A percentile compares a stretch with the other conserved stretches of the same genome.
Conservation (phyloP, 192 early-diverging fungal species). For the Dissophora ornata region DNA sequence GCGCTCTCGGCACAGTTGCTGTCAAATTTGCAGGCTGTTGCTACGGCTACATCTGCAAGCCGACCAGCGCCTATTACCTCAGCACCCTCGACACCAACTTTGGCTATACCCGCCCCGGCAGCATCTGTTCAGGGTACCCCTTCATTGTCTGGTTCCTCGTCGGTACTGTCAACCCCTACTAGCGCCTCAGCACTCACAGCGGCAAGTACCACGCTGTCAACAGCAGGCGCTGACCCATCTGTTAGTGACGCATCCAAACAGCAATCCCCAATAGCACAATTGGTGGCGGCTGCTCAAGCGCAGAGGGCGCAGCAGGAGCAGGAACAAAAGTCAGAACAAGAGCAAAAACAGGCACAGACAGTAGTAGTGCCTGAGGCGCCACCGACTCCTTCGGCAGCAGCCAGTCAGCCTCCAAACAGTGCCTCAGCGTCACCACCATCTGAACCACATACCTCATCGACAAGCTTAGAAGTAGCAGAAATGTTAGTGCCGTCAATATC, state of each 20-base stretch:
- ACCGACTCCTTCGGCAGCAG: no score
- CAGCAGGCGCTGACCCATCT: no score
- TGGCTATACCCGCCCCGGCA: constrained; percentile 31
- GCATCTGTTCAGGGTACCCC: constrained; percentile 10
- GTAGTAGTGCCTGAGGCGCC: no score
- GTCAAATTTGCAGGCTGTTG: constrained; percentile 16
- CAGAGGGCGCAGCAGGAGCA: constrained; percentile 17
- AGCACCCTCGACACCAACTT: constrained; percentile 9
- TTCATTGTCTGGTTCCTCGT: constrained; percentile 3
- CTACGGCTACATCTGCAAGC: background rate
- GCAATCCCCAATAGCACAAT: constrained; percentile 20
- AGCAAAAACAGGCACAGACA: no score
- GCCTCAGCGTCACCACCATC: no score
- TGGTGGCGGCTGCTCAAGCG: constrained; percentile 25
- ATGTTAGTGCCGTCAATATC: no score
- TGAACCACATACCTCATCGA: no score
- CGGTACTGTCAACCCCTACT: background rate
- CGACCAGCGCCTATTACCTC: background rate
- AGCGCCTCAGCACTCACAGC: background rate
- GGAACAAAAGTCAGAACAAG: background rate
- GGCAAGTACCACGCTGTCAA: background rate
- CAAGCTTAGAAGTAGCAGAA: no score
- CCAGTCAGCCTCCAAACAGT: no score
- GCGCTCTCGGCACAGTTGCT: constrained; percentile 8
- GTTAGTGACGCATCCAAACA: background rate